Conservation (phyloP, 768 basidiomycete species). For the Hydnum rufescens region DNA sequence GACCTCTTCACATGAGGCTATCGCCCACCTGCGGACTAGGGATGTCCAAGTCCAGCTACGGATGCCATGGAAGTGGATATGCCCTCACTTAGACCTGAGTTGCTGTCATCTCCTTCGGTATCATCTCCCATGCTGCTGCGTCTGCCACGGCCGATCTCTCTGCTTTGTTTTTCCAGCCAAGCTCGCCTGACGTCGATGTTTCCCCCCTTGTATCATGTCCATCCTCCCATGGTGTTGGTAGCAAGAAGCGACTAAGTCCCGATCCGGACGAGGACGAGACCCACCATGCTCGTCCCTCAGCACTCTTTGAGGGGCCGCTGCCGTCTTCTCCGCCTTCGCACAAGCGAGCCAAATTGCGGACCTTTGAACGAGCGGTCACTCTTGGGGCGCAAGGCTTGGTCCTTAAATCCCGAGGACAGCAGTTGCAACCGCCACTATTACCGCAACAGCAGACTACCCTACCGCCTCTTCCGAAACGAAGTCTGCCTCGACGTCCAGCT, state of each 20-base stretch:
- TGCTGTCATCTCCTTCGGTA: too few relatives aligned
- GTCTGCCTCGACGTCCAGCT: not conserved
- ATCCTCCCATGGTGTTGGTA: not conserved
- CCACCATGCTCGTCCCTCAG: not conserved
- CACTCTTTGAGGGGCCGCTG: not conserved
- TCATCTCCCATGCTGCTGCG: too few relatives aligned
- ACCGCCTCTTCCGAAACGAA: not conserved
- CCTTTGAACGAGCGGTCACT: not conserved
- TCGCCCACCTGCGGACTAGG: too few relatives aligned
- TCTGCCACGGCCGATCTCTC: too few relatives aligned
- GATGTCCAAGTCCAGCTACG: too few relatives aligned
- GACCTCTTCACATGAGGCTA: too few relatives aligned
- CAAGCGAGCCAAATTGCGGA: not conserved
- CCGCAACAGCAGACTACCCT: not conserved
- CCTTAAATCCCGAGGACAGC: not conserved
- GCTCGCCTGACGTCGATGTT: slow-evolving; percentile 1
- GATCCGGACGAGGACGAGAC: not conserved
- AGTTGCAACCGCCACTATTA: too few relatives aligned
- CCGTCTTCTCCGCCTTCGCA: not conserved
- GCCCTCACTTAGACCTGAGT: too few relatives aligned
- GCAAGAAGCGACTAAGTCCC: slow-evolving; percentile 4
- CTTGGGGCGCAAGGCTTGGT: not conserved
- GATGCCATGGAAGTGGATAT: too few relatives aligned
- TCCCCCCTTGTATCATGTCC: not conserved
- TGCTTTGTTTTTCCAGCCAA: slow-evolving; percentile 9